Percentiles rank a stretch among this genome's conserved stretches.
Conservation (phyloP, 345 rosid species). For the Ceriops tagal region DNA sequence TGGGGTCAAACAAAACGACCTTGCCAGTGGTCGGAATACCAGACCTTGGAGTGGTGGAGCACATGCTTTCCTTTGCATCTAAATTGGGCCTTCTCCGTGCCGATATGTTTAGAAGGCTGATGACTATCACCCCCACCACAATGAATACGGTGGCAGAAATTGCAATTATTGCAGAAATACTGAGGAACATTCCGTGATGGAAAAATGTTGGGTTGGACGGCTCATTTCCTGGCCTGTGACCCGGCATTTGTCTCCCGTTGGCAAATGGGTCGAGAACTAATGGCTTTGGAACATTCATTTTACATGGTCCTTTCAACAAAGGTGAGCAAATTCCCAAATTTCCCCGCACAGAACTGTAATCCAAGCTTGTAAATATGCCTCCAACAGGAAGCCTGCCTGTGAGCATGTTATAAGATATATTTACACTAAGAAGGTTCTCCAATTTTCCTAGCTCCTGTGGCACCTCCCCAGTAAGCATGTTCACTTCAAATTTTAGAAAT, state of each 20-base stretch:
- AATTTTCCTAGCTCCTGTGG: constrained; percentile 64
- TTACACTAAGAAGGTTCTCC: constrained; percentile 67
- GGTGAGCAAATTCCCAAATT: constrained; percentile 88
- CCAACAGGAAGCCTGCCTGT: constrained; percentile 65
- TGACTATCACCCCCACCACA: constrained; percentile 49
- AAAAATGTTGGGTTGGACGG: constrained; percentile 17
- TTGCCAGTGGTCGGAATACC: constrained; percentile 50
- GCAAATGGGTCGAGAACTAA: constrained; percentile 69
- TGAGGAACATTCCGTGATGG: constrained; percentile 53
- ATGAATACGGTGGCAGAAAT: constrained; percentile 74
- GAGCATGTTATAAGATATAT: constrained; percentile 71
- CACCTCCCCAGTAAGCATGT: constrained; percentile 68
- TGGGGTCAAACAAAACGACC: constrained; percentile 67
- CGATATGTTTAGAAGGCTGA: constrained; percentile 62
- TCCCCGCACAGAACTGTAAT: constrained; percentile 74
- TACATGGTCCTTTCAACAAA: constrained; percentile 75
- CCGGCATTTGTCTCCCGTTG: constrained; percentile 31
- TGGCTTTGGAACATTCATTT: constrained; percentile 77
- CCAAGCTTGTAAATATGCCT: constrained; percentile 76
- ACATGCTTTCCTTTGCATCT: constrained; percentile 73
- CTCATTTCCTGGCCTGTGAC: constrained; percentile 22
- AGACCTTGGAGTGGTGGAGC: constrained; percentile 68
- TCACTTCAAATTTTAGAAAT: constrained; percentile 69
- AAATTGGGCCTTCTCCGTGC: constrained; percentile 61
- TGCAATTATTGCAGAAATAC: constrained; percentile 71